Evolutionary conservation across 345 rosid species (phyloP).

Genomic region (Citrus reticulata): DNA sequence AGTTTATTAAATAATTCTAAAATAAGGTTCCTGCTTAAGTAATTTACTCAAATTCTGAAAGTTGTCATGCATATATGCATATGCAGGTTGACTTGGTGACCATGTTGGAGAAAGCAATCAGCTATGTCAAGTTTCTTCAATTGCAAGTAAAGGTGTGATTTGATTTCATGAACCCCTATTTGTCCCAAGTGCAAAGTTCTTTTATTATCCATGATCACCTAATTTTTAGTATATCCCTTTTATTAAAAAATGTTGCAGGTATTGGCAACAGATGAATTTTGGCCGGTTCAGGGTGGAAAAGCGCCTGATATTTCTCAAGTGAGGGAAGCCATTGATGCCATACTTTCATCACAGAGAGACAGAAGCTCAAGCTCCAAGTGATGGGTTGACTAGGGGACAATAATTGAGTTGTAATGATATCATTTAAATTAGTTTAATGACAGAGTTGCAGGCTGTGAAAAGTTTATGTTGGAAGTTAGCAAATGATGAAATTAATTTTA

Average conservation of each 20-base stretch:
- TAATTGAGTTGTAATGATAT: not conserved
- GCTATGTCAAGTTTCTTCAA: slow-evolving; percentile 95
- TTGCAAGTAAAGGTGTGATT: slow-evolving; percentile 80
- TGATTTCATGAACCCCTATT: not conserved
- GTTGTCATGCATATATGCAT: not conserved
- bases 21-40: not conserved
- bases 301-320: slow-evolving; percentile 95
- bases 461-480: slow-evolving; percentile 17
- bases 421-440: slow-evolving; percentile 1
- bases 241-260: slow-evolving; percentile 38
- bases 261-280: slow-evolving; percentile 90
- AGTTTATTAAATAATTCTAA: too few species aligned
- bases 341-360: slow-evolving; percentile 74
- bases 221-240: not conserved
- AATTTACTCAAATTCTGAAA: not conserved
- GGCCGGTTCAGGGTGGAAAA: slow-evolving; percentile 94
- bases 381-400: not conserved
- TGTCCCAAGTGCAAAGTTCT: not conserved
- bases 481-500: slow-evolving; percentile 6
- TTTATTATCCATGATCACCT: not conserved
- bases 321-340: slow-evolving; percentile 95
- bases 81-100: slow-evolving; percentile 86
- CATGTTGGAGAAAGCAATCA: slow-evolving; percentile 87
- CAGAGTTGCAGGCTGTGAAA: slow-evolving; percentile 18
- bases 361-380: slow-evolving; percentile 44